Percentiles rank a stretch among this genome's conserved stretches.
These are phyloP conservation scores for Aquanectria penicillioides DNA, from an alignment of 2,329 filamentous ascomycete genomes.

Conservation along the genomic window DNA sequence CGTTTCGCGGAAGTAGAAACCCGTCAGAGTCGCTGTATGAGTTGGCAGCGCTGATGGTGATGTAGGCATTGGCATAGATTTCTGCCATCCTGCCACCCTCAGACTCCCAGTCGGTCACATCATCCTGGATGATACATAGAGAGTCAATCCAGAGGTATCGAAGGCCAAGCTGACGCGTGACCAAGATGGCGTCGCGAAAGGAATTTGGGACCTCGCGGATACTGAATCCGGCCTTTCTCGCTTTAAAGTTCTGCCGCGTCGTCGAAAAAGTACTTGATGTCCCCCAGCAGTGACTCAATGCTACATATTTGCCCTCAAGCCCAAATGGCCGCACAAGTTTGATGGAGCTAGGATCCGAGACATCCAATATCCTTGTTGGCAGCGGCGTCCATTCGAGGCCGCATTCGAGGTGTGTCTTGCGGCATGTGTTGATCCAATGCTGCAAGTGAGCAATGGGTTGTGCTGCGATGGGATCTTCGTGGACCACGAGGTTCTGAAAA, in stretches of 20 bases:
- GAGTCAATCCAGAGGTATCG: slow-evolving; percentile 11
- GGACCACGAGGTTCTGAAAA: slow-evolving; percentile 11
- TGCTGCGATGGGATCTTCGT: slow-evolving; percentile 1
- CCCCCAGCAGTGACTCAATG: slow-evolving; percentile 9
- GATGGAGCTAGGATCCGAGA: slow-evolving; percentile 3
- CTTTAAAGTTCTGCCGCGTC: slow-evolving; percentile 5
- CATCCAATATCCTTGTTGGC: slow-evolving; percentile 1
- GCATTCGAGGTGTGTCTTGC: not conserved
- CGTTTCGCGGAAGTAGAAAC: not conserved
- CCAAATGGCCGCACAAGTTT: slow-evolving; percentile 7
- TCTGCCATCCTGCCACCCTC: slow-evolving; percentile 8
- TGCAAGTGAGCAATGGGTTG: slow-evolving; percentile 7
- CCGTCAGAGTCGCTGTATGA: not conserved
- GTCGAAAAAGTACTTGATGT: not conserved
- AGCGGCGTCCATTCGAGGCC: slow-evolving; percentile 7
- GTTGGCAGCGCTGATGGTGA: slow-evolving; percentile 7
- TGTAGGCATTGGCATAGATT: slow-evolving; percentile 3
- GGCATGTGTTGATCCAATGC: slow-evolving; percentile 5
- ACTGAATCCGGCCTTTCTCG: not conserved
- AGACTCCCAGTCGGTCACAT: slow-evolving; percentile 4
- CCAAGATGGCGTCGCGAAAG: slow-evolving; percentile 6
- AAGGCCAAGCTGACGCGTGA: slow-evolving; percentile 7
- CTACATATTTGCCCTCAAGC: slow-evolving; percentile 10
- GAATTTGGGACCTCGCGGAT: not conserved
- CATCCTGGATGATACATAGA: slow-evolving; percentile 8